These are phyloP conservation scores for Asterionellopsis glacialis DNA, from an alignment of 108 stramenopile species.

Conservation along the genomic window DNA sequence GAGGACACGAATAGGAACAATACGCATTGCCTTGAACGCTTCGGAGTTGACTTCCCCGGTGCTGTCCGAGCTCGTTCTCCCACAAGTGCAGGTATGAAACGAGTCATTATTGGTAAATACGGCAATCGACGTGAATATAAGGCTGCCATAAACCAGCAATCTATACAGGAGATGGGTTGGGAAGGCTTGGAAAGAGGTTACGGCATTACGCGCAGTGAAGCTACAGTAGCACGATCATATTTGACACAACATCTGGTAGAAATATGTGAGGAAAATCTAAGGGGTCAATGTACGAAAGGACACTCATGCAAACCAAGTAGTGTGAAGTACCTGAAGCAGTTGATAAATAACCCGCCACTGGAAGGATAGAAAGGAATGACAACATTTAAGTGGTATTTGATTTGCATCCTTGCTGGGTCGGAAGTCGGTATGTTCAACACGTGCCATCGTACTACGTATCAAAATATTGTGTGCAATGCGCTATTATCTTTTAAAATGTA, in stretches of 20 bases:
- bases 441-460: conserved; percentile 46
- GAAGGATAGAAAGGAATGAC: background rate
- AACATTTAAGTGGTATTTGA: background rate
- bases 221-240: conserved; percentile 22
- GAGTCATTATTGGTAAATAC: conserved; percentile 22
- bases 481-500: conserved; percentile 86
- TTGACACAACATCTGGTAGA: conserved; percentile 40
- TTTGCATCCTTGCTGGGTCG: conserved; percentile 78
- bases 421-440: conserved; percentile 55
- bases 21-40: conserved; percentile 21
- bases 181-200: conserved; percentile 26
- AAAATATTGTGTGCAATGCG: conserved; percentile 68
- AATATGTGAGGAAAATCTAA: conserved; percentile 50
- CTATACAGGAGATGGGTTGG: conserved; percentile 37
- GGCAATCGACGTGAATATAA: background rate
- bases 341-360: no score
- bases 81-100: conserved; percentile 80
- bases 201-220: conserved; percentile 16
- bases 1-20: background rate
- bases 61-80: conserved; percentile 71
- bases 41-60: conserved; percentile 25
- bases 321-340: conserved; percentile 7
- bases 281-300: conserved; percentile 60
- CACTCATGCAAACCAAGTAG: conserved; percentile 47
- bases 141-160: conserved; percentile 15